Base-by-base conservation (phyloP, 108 stramenopile species). In the Stephanodiscus triporus region DNA sequence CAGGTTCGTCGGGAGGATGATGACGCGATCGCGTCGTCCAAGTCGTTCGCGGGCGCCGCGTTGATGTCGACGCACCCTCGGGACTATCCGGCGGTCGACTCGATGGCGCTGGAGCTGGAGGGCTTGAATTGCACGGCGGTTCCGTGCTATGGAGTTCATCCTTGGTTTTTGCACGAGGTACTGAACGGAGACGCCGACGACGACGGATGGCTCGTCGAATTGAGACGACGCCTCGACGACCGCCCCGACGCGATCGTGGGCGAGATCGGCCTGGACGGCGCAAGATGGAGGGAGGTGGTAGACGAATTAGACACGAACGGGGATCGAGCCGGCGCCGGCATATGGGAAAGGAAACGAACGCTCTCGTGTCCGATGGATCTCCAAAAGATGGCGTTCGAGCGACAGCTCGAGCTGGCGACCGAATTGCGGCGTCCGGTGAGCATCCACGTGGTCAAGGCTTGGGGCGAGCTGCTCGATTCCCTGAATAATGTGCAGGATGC, bases 51-150 rank as follows among this genome's bases (percentile, higher is more conserved):
- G 40, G 91, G 94, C 7, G 86, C 90, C 43, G 89, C 91, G 1
- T 75, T 95, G 51, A 95, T 95, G 94, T 85, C 88, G 22, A 95
- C 94, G n/a, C 91, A 92, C 73, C 91, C 94, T 16, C 72, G 85
- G 60, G 94, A 95, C 54, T 95, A 86, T 81, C 9, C 40, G 2
- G n/a, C 38, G 1, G 85, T 95, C 20, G 57, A 68, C 68, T 59
- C 71, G 0, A 49, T 45, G 24, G 63, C 65, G 11, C 51, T 19
- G 3, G 45, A 47, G 29, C 8, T 68, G 19, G 17, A 48, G 48
- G 5, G 58, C 50, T 49, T 50, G 23, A 50, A 9, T 11, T 62
- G 49, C n/a, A 55, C 47, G 23, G 67, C 86, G 2, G 85, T 92
- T 17, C 86, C 93, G 8, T 91, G 94, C 66, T 87, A 87, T 64